These are phyloP conservation scores for Penicillium bovifimosum DNA, from an alignment of 495 filamentous ascomycete genomes.

Conservation along the genomic window DNA sequence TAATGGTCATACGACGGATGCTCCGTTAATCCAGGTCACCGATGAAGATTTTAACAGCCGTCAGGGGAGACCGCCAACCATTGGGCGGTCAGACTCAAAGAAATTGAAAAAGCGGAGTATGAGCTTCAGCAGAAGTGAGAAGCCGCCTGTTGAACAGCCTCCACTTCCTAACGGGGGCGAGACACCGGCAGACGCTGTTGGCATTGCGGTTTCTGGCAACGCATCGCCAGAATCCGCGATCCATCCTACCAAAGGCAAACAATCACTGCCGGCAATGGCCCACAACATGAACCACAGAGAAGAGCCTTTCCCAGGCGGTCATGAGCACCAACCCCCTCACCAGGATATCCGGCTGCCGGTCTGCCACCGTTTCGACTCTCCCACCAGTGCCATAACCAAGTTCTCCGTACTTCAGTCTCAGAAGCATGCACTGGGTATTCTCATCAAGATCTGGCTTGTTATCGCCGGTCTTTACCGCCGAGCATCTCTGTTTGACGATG, in stretches of 20 bases:
- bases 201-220: conserved; percentile 36
- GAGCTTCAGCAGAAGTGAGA: conserved; percentile 27
- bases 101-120: conserved; percentile 43
- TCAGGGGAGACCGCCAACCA: conserved; percentile 17
- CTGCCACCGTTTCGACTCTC: conserved; percentile 41
- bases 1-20: conserved; percentile 19
- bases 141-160: conserved; percentile 12
- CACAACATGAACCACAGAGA: conserved; percentile 45
- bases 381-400: conserved; percentile 34
- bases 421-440: conserved; percentile 53
- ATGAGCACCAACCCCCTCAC: conserved; percentile 43
- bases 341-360: conserved; percentile 49
- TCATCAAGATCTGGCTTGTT: conserved; percentile 83
- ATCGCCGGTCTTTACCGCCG: conserved; percentile 83
- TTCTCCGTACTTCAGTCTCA: conserved; percentile 38
- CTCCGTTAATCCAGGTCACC: conserved; percentile 47
- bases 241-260: conserved; percentile 26
- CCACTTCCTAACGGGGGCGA: conserved; percentile 13
- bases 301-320: conserved; percentile 40
- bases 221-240: conserved; percentile 16
- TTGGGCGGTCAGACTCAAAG: conserved; percentile 36
- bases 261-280: conserved; percentile 42
- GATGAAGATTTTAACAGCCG: conserved; percentile 30
- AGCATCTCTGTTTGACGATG: conserved; percentile 71
- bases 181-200: conserved; percentile 31